Evolutionary conservation across 768 basidiomycete species (phyloP).

Genomic region (Mycena crocata): DNA sequence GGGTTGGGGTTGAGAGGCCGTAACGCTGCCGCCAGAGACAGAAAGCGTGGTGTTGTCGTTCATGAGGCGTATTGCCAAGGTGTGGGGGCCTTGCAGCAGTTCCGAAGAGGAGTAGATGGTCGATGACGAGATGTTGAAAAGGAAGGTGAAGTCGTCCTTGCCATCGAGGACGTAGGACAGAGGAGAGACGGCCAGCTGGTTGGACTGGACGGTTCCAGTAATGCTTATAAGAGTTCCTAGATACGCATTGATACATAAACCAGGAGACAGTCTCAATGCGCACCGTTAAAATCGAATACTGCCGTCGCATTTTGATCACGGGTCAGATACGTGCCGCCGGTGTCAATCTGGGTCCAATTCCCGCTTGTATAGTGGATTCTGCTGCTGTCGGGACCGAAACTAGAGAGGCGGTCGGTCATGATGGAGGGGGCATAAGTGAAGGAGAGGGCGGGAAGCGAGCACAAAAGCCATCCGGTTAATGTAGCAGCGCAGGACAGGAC

Average conservation of each 20-base stretch:
- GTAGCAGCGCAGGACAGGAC: not conserved
- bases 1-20: not conserved
- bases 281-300: slow-evolving; percentile 36
- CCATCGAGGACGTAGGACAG: slow-evolving; percentile 34
- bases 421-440: slow-evolving; percentile 20
- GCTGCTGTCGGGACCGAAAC: slow-evolving; percentile 18
- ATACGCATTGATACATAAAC: not conserved
- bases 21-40: slow-evolving; percentile 31
- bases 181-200: not conserved
- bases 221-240: slow-evolving; percentile 33
- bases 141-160: slow-evolving; percentile 24
- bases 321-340: slow-evolving; percentile 25
- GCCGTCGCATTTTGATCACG: slow-evolving; percentile 33
- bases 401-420: slow-evolving; percentile 22
- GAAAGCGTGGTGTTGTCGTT: slow-evolving; percentile 30
- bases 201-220: slow-evolving; percentile 16
- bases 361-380: slow-evolving; percentile 18
- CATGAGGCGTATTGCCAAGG: slow-evolving; percentile 30
- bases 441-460: slow-evolving; percentile 14
- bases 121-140: slow-evolving; percentile 23
- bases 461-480: slow-evolving; percentile 15
- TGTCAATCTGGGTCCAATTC: slow-evolving; percentile 25
- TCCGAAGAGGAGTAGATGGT: slow-evolving; percentile 33
- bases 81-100: slow-evolving; percentile 30
- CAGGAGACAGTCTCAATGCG: slow-evolving; percentile 5